A percentile compares a stretch with the other conserved stretches of the same genome.
phyloP scores from a whole-genome alignment of 75 land plant genomes.

The Pseudotsuga menziesii region DNA sequence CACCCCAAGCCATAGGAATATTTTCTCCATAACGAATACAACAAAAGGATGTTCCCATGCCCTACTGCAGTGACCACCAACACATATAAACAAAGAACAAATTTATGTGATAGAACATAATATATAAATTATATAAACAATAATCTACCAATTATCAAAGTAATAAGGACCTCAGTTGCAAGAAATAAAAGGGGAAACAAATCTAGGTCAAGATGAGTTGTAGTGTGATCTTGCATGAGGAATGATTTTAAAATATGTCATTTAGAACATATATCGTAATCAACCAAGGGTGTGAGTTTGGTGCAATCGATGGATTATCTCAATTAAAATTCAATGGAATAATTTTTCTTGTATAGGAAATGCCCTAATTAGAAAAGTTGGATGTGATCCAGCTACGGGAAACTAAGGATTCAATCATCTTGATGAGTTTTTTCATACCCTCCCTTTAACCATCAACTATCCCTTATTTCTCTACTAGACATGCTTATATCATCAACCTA shows the following conservation, averaged over 20 bases:
- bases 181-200: no score
- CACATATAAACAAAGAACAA: conserved; percentile 69
- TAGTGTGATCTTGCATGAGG: no score
- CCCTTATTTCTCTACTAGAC: no score
- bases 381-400: background rate
- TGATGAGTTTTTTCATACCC: background rate
- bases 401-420: background rate
- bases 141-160: background rate
- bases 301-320: no score
- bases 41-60: conserved; percentile 56
- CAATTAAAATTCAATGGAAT: background rate
- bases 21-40: no score
- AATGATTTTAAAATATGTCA: no score
- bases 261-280: no score
- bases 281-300: no score
- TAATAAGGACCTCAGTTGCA: no score
- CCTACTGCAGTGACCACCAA: conserved; percentile 89
- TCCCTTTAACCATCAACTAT: background rate
- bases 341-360: background rate
- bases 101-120: conserved; percentile 35
- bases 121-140: conserved; percentile 7
- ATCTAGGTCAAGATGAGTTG: no score
- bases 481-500: background rate
- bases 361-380: background rate
- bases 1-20: no score